A percentile compares a stretch with the other conserved stretches of the same genome.
Evolutionary conservation across 495 filamentous ascomycete species (phyloP).

Genomic region (Hypoxylon crocopeplum): DNA sequence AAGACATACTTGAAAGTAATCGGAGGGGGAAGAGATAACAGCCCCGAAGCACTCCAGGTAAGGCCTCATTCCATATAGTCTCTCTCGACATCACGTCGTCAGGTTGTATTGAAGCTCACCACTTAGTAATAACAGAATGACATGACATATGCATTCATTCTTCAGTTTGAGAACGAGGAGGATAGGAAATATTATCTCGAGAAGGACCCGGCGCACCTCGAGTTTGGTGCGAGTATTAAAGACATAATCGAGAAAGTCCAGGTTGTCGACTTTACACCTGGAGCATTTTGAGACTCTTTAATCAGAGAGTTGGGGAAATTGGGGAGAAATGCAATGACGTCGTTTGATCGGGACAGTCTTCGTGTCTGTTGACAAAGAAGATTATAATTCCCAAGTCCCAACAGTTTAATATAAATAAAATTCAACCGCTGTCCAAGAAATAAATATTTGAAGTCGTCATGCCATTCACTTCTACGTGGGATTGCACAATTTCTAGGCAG

Average conservation of each 20-base stretch:
- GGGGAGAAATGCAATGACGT: constrained; percentile 8
- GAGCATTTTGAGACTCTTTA: constrained; percentile 38
- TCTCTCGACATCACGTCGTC: neutral
- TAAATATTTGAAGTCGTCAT: neutral
- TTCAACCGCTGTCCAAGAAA: too few species aligned
- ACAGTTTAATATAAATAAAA: too few species aligned
- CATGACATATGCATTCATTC: constrained; percentile 66
- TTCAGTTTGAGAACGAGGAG: constrained; percentile 64
- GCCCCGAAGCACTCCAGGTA: constrained; percentile 66
- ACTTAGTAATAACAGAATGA: constrained; percentile 48
- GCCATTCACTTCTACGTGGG: neutral
- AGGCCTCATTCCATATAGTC: neutral
- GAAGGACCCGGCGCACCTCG: constrained; percentile 60
- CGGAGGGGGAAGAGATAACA: constrained; percentile 68
- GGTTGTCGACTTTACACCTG: constrained; percentile 55
- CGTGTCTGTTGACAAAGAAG: too few species aligned
- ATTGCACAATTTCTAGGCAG: neutral
- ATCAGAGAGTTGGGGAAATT: neutral
- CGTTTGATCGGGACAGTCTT: constrained; percentile 18
- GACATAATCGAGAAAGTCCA: constrained; percentile 46
- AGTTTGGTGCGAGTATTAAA: constrained; percentile 48
- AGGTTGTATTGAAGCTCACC: too few species aligned
- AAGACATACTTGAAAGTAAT: constrained; percentile 63
- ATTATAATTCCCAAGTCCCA: too few species aligned
- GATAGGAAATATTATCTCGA: constrained; percentile 63